Conservation (phyloP, 805 yeast species). For the Saturnispora halmiae region DNA sequence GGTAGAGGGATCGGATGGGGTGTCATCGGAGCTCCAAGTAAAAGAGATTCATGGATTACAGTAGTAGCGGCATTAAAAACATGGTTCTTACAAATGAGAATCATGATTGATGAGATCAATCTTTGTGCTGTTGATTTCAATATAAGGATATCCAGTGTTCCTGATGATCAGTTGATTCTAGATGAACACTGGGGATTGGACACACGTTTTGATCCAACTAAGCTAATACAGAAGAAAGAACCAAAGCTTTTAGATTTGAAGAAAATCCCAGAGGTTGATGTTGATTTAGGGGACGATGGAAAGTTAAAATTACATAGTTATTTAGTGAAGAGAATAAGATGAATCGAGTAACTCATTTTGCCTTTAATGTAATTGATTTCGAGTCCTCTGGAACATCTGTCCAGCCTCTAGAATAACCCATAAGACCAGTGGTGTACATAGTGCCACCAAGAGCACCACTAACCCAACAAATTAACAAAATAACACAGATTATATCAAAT, state of each 20-base stretch:
- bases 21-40: slow-evolving; percentile 5
- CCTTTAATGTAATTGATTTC: slow-evolving; percentile 7
- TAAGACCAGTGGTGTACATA: slow-evolving; percentile 9
- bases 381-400: background rate
- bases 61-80: slow-evolving; percentile 5
- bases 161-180: slow-evolving; percentile 8
- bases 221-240: background rate
- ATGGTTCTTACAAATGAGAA: slow-evolving; percentile 3
- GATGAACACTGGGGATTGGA: slow-evolving; percentile 9
- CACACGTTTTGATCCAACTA: slow-evolving; percentile 4
- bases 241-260: background rate
- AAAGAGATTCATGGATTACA: slow-evolving; percentile 5
- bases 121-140: slow-evolving; percentile 2
- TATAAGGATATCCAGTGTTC: slow-evolving; percentile 8
- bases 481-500: slow-evolving; percentile 53
- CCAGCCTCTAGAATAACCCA: slow-evolving; percentile 11
- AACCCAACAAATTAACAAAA: slow-evolving; percentile 32
- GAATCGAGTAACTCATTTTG: background rate
- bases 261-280: slow-evolving; percentile 6
- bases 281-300: slow-evolving; percentile 9
- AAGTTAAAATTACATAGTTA: slow-evolving; percentile 11
- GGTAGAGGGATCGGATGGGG: slow-evolving; percentile 9
- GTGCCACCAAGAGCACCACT: slow-evolving; percentile 18
- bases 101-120: slow-evolving; percentile 1
- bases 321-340: slow-evolving; percentile 5